A percentile compares a stretch with the other conserved stretches of the same genome.
Evolutionary conservation across 78 protist species (phyloP).

Genomic region (Carpediemonas membranifera): DNA sequence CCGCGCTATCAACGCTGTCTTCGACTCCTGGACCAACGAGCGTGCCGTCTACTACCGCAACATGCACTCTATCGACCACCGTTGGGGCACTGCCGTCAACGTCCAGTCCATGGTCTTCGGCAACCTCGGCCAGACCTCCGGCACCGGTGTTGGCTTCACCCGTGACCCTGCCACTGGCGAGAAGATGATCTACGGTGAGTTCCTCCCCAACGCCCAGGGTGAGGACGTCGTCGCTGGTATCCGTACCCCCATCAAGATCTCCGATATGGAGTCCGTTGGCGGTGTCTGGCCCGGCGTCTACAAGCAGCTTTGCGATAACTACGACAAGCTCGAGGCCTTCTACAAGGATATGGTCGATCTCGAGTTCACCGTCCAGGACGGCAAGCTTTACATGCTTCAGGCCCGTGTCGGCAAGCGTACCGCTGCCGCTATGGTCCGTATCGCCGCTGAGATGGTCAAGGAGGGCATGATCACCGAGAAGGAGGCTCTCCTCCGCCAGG

Average conservation of each 20-base stretch:
- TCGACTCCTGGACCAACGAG: conserved; percentile 50
- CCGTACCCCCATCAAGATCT: conserved; percentile 55
- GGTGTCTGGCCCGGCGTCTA: conserved; percentile 7
- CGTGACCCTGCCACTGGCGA: conserved; percentile 69
- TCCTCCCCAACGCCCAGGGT: conserved; percentile 75
- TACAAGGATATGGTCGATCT: conserved; percentile 55
- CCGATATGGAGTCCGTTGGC: neutral
- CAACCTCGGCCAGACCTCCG: conserved; percentile 49
- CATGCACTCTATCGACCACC: conserved; percentile 26
- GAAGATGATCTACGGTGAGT: conserved; percentile 61
- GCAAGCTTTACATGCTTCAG: conserved; percentile 64
- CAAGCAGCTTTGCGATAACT: conserved; percentile 20
- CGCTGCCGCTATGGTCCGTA: conserved; percentile 48
- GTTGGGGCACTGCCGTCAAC: conserved; percentile 64
- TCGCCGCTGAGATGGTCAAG: conserved; percentile 57
- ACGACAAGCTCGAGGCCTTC: conserved; percentile 39
- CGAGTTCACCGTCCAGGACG: conserved; percentile 67
- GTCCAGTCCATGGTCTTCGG: conserved; percentile 66
- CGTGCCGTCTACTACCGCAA: conserved; percentile 55
- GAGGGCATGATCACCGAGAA: conserved; percentile 57
- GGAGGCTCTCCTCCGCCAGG: conserved; percentile 45
- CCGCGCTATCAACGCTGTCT: conserved; percentile 42
- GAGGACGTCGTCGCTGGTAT: conserved; percentile 81
- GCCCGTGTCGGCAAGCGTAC: conserved; percentile 54
- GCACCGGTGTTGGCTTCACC: conserved; percentile 70